Evolutionary conservation across 192 early-diverging fungal genomes (phyloP).

Genomic region (Dimargaris cristalligena): DNA sequence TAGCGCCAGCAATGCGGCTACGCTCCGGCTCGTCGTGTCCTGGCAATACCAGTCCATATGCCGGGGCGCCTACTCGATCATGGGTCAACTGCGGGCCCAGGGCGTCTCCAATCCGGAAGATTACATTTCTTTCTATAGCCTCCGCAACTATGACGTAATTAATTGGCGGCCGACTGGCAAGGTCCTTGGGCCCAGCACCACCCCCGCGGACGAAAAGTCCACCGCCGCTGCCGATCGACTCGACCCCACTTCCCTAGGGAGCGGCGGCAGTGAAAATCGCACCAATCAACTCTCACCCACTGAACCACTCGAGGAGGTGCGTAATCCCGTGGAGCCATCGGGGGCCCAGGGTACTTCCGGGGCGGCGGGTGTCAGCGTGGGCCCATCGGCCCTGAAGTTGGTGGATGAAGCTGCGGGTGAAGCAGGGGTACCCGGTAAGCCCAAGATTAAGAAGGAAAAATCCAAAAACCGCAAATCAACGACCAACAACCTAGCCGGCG

Average conservation of each 20-base stretch:
- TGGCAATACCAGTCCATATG: slow-evolving; percentile 65
- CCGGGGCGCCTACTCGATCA: slow-evolving; percentile 50
- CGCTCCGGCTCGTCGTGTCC: slow-evolving; percentile 58
- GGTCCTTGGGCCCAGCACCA: background rate
- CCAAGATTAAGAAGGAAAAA: background rate
- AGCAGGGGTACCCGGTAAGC: background rate
- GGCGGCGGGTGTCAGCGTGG: background rate
- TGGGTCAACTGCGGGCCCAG: slow-evolving; percentile 33
- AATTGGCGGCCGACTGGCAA: background rate
- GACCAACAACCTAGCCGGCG: background rate
- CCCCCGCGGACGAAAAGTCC: background rate
- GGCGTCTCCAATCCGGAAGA: slow-evolving; percentile 35
- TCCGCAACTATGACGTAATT: slow-evolving; percentile 55
- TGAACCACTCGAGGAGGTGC: too few relatives aligned
- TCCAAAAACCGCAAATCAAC: background rate
- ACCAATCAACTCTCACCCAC: too few relatives aligned
- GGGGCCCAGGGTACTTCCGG: background rate
- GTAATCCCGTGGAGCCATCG: too few relatives aligned
- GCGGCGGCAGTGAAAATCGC: background rate
- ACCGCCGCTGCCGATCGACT: background rate
- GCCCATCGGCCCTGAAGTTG: background rate
- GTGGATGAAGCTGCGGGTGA: background rate
- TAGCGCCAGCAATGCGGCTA: slow-evolving; percentile 47
- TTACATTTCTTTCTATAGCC: slow-evolving; percentile 59
- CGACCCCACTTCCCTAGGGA: background rate